Conservation (phyloP, 2,329 filamentous ascomycete species). For the Aureobasidium sp. region DNA sequence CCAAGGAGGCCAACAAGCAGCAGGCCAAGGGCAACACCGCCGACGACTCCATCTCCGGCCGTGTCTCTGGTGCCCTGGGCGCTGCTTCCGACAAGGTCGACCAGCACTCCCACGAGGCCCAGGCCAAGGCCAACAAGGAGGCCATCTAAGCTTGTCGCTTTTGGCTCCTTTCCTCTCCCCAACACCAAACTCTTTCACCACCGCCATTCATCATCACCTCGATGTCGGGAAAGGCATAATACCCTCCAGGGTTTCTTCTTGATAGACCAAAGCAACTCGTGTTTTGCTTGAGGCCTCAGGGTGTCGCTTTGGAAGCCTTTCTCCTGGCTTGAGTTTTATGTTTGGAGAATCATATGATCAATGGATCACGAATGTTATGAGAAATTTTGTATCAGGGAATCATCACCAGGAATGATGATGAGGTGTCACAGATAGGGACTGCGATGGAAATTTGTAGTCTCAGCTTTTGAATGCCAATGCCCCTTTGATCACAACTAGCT, state of each 20-base stretch:
- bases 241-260: neutral
- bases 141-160: conserved; percentile 21
- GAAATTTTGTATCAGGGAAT: neutral
- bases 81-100: conserved; percentile 48
- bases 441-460: conserved; percentile 6
- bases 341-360: neutral
- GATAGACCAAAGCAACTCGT: neutral
- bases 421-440: neutral
- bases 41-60: conserved; percentile 47
- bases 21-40: conserved; percentile 53
- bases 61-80: conserved; percentile 47
- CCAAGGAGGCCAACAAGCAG: conserved; percentile 64
- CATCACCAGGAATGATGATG: neutral
- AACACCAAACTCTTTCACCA: neutral
- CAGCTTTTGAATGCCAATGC: neutral
- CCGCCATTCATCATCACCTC: neutral
- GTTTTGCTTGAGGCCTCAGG: neutral
- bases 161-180: neutral
- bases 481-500: neutral
- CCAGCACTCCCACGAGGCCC: conserved; percentile 44
- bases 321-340: neutral
- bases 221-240: neutral
- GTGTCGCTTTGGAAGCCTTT: neutral
- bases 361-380: conserved; percentile 12
- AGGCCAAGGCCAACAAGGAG: conserved; percentile 45